Percentiles rank a stretch among this genome's conserved stretches.
Evolutionary conservation across 305 asterid species (phyloP).

Genomic region (Solanum hybrid): DNA sequence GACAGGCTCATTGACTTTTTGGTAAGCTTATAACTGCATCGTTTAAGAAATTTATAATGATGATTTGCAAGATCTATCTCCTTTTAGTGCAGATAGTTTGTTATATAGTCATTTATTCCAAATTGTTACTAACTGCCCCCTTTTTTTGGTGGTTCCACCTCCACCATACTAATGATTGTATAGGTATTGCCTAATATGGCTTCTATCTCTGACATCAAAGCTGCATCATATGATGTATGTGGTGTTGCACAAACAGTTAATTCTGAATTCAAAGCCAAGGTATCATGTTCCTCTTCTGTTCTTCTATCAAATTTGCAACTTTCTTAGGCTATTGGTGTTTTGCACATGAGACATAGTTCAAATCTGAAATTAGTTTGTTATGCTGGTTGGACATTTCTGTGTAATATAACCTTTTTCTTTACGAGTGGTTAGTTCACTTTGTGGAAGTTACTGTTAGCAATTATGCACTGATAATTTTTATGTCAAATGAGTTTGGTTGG

Average conservation of each 20-base stretch:
- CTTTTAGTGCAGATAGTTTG: slow-evolving; percentile 11
- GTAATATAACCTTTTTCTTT: neutral
- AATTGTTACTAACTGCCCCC: neutral
- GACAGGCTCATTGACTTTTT: slow-evolving; percentile 61
- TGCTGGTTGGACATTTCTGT: neutral
- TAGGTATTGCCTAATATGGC: slow-evolving; percentile 96
- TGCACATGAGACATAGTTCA: neutral
- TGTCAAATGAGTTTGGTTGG: slow-evolving; percentile 1
- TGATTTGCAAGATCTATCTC: neutral
- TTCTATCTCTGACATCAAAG: slow-evolving; percentile 75
- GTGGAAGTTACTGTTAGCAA: neutral
- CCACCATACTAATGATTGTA: neutral
- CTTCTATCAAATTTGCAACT: neutral
- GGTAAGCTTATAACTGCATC: slow-evolving; percentile 36
- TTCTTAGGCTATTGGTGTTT: neutral
- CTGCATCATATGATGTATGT: slow-evolving; percentile 75
- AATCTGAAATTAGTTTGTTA: neutral
- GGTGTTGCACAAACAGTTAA: slow-evolving; percentile 63
- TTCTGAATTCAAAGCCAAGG: slow-evolving; percentile 70
- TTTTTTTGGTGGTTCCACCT: neutral
- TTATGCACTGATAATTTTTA: neutral
- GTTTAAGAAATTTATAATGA: neutral
- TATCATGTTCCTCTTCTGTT: slow-evolving; percentile 12
- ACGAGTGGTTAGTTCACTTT: neutral
- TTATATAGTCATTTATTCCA: slow-evolving; percentile 5